phyloP scores from a whole-genome alignment of 495 filamentous ascomycete species.

The Pyronema omphalodes region DNA sequence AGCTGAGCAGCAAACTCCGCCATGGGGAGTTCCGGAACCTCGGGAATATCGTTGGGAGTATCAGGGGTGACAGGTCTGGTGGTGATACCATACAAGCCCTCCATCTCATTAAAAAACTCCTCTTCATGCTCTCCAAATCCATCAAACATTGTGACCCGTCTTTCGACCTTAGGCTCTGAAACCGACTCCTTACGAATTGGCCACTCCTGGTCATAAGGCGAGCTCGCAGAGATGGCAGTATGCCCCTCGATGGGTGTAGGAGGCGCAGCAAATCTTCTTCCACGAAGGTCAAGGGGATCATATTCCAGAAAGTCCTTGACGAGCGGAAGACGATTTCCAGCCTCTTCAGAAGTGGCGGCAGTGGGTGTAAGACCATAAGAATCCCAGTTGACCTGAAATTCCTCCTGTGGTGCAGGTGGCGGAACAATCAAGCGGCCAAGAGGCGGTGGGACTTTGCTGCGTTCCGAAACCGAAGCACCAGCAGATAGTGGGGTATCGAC shows the following conservation, averaged over 20 bases:
- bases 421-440: neutral
- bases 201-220: conserved; percentile 5
- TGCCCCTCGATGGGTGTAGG: conserved; percentile 4
- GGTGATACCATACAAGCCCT: conserved; percentile 5
- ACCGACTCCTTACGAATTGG: conserved; percentile 3
- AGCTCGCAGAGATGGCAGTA: conserved; percentile 3
- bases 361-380: conserved; percentile 10
- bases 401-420: conserved; percentile 3
- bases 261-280: neutral
- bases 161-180: neutral
- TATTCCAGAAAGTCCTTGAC: conserved; percentile 4
- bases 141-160: neutral
- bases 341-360: conserved; percentile 1
- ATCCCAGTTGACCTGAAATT: conserved; percentile 21
- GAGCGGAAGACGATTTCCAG: neutral
- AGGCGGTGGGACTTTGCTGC: too few relatives aligned
- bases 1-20: neutral
- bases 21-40: neutral
- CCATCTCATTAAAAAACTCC: conserved; percentile 74
- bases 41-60: too few relatives aligned
- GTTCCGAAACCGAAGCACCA: too few relatives aligned
- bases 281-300: conserved; percentile 13
- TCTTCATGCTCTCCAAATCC: conserved; percentile 35
- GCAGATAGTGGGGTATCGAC: too few relatives aligned
- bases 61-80: neutral